These are phyloP conservation scores for Cryptococcus hybrid DNA, from an alignment of 1,284 basidiomycete species.

Conservation along the genomic window DNA sequence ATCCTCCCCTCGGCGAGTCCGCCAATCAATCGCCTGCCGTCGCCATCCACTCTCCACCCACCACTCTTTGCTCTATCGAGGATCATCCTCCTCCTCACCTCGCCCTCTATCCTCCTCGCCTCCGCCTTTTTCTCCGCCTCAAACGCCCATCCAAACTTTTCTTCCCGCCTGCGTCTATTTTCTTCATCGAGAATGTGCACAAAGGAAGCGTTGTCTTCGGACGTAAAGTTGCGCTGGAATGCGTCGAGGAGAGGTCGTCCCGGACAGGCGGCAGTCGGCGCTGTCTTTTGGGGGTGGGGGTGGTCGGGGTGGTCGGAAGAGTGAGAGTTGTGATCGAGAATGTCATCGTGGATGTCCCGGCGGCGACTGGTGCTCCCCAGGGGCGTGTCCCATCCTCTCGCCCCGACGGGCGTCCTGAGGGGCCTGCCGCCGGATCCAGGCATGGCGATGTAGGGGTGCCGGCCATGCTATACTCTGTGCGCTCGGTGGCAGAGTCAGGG, in stretches of 20 bases:
- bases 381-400: conserved; percentile 46
- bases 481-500: conserved; percentile 1
- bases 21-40: conserved; percentile 39
- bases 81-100: conserved; percentile 46
- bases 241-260: conserved; percentile 65
- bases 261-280: conserved; percentile 25
- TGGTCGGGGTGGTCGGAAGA: conserved; percentile 4
- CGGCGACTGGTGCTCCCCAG: conserved; percentile 11
- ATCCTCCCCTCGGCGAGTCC: conserved; percentile 32
- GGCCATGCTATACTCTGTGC: conserved; percentile 26
- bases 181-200: conserved; percentile 84
- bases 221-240: conserved; percentile 88
- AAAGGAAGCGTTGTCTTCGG: conserved; percentile 93
- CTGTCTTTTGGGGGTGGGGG: conserved; percentile 16
- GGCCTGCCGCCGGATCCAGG: conserved; percentile 19
- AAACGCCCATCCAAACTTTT: conserved; percentile 85
- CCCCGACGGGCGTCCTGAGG: conserved; percentile 38
- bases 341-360: conserved; percentile 8
- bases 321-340: conserved; percentile 5
- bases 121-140: conserved; percentile 79
- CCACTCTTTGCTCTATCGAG: conserved; percentile 41
- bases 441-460: conserved; percentile 39
- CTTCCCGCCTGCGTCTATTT: conserved; percentile 67
- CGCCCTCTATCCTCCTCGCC: conserved; percentile 47
- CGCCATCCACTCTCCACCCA: conserved; percentile 35